These are phyloP conservation scores for Filobasidium floriforme DNA, from an alignment of 768 basidiomycete species.

Conservation along the genomic window DNA sequence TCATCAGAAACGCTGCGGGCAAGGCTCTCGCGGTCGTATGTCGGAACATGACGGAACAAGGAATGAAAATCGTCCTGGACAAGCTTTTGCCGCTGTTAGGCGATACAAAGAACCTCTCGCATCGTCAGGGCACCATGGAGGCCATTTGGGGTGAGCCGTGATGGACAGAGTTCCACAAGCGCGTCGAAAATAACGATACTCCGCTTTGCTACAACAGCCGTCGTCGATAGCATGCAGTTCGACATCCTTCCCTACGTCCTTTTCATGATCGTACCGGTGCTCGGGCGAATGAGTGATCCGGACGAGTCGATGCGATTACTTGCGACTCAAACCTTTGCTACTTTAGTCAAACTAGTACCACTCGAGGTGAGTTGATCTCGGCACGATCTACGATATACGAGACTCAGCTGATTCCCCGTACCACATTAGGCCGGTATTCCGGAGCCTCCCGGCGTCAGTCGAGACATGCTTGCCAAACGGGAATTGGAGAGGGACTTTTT, in stretches of 20 bases:
- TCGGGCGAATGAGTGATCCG: slow-evolving; percentile 93
- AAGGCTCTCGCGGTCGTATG: slow-evolving; percentile 81
- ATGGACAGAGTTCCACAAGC: background rate
- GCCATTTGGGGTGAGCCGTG: slow-evolving; percentile 72
- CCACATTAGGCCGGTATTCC: slow-evolving; percentile 76
- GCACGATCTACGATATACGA: background rate
- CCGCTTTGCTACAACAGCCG: slow-evolving; percentile 52
- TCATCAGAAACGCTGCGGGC: slow-evolving; percentile 80
- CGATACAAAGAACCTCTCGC: slow-evolving; percentile 63
- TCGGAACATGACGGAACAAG: slow-evolving; percentile 71
- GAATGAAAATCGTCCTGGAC: slow-evolving; percentile 85
- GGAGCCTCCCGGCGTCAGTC: slow-evolving; percentile 85
- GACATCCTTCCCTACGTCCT: slow-evolving; percentile 93
- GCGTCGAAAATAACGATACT: slow-evolving; percentile 4
- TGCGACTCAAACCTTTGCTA: slow-evolving; percentile 95
- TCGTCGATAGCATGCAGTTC: slow-evolving; percentile 83
- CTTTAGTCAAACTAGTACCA: slow-evolving; percentile 95
- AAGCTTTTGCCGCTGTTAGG: slow-evolving; percentile 69
- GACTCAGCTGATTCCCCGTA: background rate
- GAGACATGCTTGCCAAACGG: slow-evolving; percentile 74
- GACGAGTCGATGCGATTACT: slow-evolving; percentile 86
- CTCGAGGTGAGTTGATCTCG: slow-evolving; percentile 62
- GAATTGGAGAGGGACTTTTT: slow-evolving; percentile 85
- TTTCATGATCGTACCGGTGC: slow-evolving; percentile 89
- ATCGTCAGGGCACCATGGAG: slow-evolving; percentile 85